Percentiles rank a stretch among this genome's conserved stretches.
phyloP scores from a whole-genome alignment of 2,329 filamentous ascomycete genomes.

The Fonsecaea erecta region DNA sequence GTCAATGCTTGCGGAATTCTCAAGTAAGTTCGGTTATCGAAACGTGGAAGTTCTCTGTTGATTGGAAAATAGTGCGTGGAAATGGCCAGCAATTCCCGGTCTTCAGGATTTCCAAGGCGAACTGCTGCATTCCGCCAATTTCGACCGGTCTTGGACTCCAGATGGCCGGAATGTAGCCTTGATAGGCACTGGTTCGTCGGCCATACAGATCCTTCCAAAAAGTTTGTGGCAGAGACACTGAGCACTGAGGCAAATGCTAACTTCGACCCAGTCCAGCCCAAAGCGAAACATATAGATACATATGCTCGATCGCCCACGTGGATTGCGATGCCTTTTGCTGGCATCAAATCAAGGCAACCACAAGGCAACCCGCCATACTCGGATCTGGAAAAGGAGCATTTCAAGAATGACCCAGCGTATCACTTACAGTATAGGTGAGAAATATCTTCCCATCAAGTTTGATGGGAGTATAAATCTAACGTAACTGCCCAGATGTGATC shows the following conservation, averaged over 20 bases:
- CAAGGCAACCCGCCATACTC: constrained; percentile 27
- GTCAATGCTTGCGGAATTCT: constrained; percentile 39
- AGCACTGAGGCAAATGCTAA: constrained; percentile 39
- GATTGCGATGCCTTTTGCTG: constrained; percentile 32
- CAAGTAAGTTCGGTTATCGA: too few relatives aligned
- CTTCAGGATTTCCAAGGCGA: constrained; percentile 58
- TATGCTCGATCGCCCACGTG: constrained; percentile 37
- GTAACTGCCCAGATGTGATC: constrained; percentile 52
- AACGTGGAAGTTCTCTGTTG: too few relatives aligned
- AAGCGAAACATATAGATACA: too few relatives aligned
- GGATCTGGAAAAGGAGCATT: constrained; percentile 25
- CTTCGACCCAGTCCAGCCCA: constrained; percentile 25
- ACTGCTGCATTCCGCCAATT: constrained; percentile 65
- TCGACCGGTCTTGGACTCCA: constrained; percentile 57
- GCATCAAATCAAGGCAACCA: too few relatives aligned
- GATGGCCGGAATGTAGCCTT: constrained; percentile 41
- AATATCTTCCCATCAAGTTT: constrained; percentile 1
- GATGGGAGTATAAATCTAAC: constrained; percentile 42
- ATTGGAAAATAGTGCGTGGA: constrained; percentile 41
- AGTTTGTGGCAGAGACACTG: too few relatives aligned
- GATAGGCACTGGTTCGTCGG: constrained; percentile 36
- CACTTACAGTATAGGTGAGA: background rate
- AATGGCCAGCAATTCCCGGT: constrained; percentile 46
- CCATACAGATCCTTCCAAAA: constrained; percentile 43
- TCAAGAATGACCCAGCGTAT: background rate